Evolutionary conservation across 495 filamentous ascomycete species (phyloP), one percentile per base, ranked within the genome.

Genomic region (Elaphomyces granulatus): DNA sequence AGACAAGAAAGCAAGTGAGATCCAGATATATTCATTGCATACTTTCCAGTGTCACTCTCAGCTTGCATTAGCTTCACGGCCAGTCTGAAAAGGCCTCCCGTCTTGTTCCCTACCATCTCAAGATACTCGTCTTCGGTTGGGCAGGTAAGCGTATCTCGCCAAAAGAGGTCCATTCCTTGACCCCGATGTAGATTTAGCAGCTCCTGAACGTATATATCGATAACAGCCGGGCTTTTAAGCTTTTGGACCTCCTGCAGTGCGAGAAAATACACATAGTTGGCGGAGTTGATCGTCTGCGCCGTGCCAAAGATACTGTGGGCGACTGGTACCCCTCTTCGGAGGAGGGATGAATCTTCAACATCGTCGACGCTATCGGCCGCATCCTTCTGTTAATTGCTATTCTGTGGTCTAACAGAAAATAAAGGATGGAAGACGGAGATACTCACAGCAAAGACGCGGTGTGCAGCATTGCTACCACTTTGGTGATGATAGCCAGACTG

Each of bases 31-130:
- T 23, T 10, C 15, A 9, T 1, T 38, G 21, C 57, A 39, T 70
- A 77, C 60, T 69, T 72, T 12, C 61, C 60, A 32, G 66, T 68
- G 17, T 60, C 58, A 45, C 80, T 84, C 55, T 93, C 84, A 20
- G 85, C 85, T 58, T 94, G 87, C 90, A 99, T 96, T 20, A 99
- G 67, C 58, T 93, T 90, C 45, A 96, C 77, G 17, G 86, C 90
- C 8, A 99, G 69, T 36, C 90, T 75, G 68, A 99, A 96, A 7
- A 99, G 71, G 2, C 90, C 90, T 18, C 90, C 90, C 2, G 90
- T 99, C 61, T 99, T 96, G 63, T 96, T 96, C 47, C 78, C 77
- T 32, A 98, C 92, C 90, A 98, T 98, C 58, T 96, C 88, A 12
- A 98, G 73, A 61, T 98, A 98, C 53, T 96, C 88, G 45, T 94